A percentile compares a stretch with the other conserved stretches of the same genome.
Conservation (phyloP, 2,329 filamentous ascomycete genomes). For the Colletotrichum australisinense region DNA sequence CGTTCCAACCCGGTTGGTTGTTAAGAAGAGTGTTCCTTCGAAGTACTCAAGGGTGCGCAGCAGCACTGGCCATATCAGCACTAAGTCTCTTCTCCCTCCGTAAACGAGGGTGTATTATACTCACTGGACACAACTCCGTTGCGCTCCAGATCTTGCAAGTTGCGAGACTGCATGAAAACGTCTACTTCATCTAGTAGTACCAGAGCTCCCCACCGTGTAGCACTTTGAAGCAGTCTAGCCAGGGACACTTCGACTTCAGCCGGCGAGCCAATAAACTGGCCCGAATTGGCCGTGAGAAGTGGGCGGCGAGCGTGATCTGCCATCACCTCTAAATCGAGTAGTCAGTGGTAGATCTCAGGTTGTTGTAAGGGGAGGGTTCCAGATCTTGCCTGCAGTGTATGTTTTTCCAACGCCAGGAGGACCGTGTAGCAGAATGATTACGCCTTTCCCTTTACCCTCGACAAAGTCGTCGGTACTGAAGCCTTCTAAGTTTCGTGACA, state of each 20-base stretch:
- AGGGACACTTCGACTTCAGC: slow-evolving; percentile 40
- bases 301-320: not conserved
- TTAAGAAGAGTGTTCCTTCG: slow-evolving; percentile 60
- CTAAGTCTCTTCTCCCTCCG: too few relatives aligned
- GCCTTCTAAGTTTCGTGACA: too few relatives aligned
- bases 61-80: slow-evolving; percentile 45
- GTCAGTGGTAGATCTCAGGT: too few relatives aligned
- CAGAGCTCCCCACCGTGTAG: slow-evolving; percentile 41
- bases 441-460: not conserved
- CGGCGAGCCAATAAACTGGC: slow-evolving; percentile 4
- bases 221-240: slow-evolving; percentile 17
- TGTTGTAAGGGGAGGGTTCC: too few relatives aligned
- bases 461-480: too few relatives aligned
- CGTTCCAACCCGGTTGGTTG: slow-evolving; percentile 52
- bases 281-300: not conserved
- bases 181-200: slow-evolving; percentile 45
- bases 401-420: slow-evolving; percentile 21
- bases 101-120: not conserved
- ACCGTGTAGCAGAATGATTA: slow-evolving; percentile 27
- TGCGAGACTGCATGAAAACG: slow-evolving; percentile 35
- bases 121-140: slow-evolving; percentile 14
- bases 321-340: too few relatives aligned
- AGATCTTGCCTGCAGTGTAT: slow-evolving; percentile 5
- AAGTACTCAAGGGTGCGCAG: slow-evolving; percentile 63
- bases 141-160: not conserved